Percentiles rank a stretch among this genome's conserved stretches.
These are phyloP conservation scores for Nannochloris sp. DNA, from an alignment of 139 green algal species.

Conservation along the genomic window DNA sequence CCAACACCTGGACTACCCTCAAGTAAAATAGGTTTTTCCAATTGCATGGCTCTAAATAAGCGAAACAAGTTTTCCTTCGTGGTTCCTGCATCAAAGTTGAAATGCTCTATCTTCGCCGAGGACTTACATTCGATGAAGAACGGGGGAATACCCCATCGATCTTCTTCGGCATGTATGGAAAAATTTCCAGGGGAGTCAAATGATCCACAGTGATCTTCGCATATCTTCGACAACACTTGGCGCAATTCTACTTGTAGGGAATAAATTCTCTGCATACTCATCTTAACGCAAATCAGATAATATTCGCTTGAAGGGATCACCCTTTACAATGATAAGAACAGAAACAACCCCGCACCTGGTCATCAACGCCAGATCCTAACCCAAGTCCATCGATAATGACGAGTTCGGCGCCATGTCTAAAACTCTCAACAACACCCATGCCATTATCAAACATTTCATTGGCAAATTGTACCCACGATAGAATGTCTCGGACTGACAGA, in stretches of 20 bases:
- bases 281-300: background rate
- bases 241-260: no score
- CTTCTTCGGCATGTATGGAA: background rate
- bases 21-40: slow-evolving; percentile 81
- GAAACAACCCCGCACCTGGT: slow-evolving; percentile 41
- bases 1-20: slow-evolving; percentile 94
- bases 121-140: slow-evolving; percentile 51
- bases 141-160: slow-evolving; percentile 62
- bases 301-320: slow-evolving; percentile 4
- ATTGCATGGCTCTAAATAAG: slow-evolving; percentile 81
- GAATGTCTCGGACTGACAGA: slow-evolving; percentile 83
- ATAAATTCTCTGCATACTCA: no score
- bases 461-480: slow-evolving; percentile 84
- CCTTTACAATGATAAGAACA: slow-evolving; percentile 37
- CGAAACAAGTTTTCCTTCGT: slow-evolving; percentile 78
- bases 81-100: slow-evolving; percentile 81
- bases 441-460: slow-evolving; percentile 30
- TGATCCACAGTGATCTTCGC: no score
- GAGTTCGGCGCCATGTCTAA: slow-evolving; percentile 81
- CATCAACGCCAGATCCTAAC: slow-evolving; percentile 58
- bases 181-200: no score
- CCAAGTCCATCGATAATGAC: slow-evolving; percentile 90
- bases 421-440: slow-evolving; percentile 40
- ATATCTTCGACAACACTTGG: no score
- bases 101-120: slow-evolving; percentile 23